These are phyloP conservation scores for Speleostelium caveatum DNA, from an alignment of 78 protist genomes.

Conservation along the genomic window DNA sequence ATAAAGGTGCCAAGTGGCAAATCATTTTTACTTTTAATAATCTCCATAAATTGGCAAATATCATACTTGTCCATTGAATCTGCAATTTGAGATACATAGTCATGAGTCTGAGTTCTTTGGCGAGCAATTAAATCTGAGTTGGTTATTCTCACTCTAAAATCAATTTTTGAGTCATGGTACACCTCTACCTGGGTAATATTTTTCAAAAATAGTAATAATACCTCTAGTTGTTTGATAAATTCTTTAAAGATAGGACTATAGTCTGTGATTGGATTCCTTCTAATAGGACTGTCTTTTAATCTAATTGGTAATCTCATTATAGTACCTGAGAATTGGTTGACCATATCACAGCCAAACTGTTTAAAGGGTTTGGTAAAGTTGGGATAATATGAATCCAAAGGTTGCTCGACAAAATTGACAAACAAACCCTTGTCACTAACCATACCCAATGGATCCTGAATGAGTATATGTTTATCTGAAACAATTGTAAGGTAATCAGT, in stretches of 20 bases:
- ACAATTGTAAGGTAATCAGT: conserved; percentile 13
- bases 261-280: not conserved
- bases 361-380: not conserved
- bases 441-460: conserved; percentile 8
- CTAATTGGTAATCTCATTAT: conserved; percentile 27
- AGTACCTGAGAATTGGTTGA: not conserved
- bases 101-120: not conserved
- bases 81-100: conserved; percentile 7
- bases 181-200: conserved; percentile 5
- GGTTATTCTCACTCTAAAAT: not conserved
- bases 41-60: not conserved
- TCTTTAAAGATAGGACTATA: not conserved
- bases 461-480: not conserved
- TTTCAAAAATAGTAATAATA: conserved; percentile 1
- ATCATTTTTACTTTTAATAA: not conserved
- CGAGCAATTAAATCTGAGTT: not conserved
- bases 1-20: conserved; percentile 6
- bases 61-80: not conserved
- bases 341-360: conserved; percentile 20
- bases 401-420: not conserved
- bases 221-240: not conserved
- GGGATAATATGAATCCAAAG: not conserved
- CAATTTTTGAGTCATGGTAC: not conserved
- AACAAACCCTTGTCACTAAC: not conserved
- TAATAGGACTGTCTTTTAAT: not conserved